Percentiles rank a stretch among this genome's conserved stretches.
Conservation (phyloP, 108 stramenopile species). For the Pseudonitzschia multiseries region DNA sequence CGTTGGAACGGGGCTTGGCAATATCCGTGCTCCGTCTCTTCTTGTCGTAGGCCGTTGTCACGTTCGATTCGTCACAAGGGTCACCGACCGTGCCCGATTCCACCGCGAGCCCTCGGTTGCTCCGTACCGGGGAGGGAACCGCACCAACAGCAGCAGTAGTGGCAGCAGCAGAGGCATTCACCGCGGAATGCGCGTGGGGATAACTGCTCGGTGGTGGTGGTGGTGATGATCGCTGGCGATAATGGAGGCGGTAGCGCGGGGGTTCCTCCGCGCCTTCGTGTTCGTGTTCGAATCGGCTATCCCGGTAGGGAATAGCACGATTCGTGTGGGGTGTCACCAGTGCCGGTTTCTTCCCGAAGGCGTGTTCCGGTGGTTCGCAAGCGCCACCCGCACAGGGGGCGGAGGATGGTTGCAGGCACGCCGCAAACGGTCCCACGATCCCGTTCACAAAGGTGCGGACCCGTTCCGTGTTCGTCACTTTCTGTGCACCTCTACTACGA, state of each 20-base stretch:
- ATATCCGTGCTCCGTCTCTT: constrained; percentile 23
- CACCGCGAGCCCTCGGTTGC: not conserved
- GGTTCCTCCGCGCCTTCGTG: not conserved
- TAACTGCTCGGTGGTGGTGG: not conserved
- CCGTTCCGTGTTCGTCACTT: not conserved
- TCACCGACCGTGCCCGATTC: no score
- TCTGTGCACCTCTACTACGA: not conserved
- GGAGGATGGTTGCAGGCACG: constrained; percentile 35
- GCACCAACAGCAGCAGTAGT: not conserved
- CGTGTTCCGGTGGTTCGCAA: constrained; percentile 1
- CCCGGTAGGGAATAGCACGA: constrained; percentile 14
- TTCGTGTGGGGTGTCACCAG: constrained; percentile 17
- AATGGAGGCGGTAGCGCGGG: not conserved
- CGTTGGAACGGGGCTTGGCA: constrained; percentile 52
- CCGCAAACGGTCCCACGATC: constrained; percentile 38
- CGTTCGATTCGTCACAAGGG: not conserved
- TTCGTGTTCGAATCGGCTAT: not conserved
- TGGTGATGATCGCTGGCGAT: not conserved
- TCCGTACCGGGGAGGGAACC: no score
- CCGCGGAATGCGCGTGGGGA: not conserved
- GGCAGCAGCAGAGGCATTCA: no score
- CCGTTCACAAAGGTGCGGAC: constrained; percentile 30
- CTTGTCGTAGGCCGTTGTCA: not conserved
- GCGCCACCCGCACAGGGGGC: constrained; percentile 18
- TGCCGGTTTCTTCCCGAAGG: constrained; percentile 13